Percentiles rank a stretch among this genome's conserved stretches.
Evolutionary conservation across 768 basidiomycete species (phyloP).

Genomic region (Holtermanniella nyarrowii): DNA sequence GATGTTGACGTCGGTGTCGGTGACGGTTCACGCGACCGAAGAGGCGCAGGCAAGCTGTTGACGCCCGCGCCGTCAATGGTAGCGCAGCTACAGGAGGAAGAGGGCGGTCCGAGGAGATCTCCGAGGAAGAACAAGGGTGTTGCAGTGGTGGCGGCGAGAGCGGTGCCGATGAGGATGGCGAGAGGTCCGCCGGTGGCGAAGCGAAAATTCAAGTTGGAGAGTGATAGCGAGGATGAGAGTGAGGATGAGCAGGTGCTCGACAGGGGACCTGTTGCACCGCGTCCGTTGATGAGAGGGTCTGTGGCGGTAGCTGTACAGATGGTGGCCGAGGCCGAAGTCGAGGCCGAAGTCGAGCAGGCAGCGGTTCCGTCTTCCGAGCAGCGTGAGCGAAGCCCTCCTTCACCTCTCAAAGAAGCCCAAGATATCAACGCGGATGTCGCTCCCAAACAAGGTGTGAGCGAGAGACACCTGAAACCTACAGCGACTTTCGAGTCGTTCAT

Average conservation of each 20-base stretch:
- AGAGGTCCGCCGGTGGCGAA: neutral
- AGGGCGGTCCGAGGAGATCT: neutral
- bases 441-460: neutral
- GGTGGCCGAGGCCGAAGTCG: neutral
- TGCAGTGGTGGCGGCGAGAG: neutral
- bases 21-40: neutral
- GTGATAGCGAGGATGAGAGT: neutral
- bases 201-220: neutral
- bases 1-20: neutral
- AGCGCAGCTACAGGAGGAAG: neutral
- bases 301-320: too few species aligned
- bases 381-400: too few species aligned
- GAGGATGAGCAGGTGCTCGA: neutral
- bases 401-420: neutral
- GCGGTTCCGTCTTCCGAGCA: neutral
- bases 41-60: neutral
- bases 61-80: neutral
- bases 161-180: neutral
- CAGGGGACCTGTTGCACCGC: neutral
- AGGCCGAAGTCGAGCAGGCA: neutral
- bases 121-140: neutral
- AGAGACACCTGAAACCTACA: neutral
- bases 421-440: neutral
- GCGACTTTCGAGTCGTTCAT: neutral
- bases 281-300: neutral